Evolutionary conservation across 345 rosid genomes (phyloP), one percentile per base, ranked within the genome.

Genomic region (Trapa bicornis): DNA sequence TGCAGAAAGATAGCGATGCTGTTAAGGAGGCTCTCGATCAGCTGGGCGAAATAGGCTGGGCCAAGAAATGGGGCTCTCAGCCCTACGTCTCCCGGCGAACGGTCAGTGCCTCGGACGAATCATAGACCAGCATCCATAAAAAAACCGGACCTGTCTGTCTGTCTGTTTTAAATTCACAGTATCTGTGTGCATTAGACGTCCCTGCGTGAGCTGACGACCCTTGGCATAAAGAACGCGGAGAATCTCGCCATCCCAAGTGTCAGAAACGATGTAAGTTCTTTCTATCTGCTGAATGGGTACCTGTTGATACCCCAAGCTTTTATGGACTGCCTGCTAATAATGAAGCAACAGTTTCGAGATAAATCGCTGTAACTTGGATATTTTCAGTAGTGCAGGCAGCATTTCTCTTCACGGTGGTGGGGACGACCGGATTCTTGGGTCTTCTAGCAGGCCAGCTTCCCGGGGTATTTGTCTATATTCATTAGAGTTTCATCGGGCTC

Each of bases 361-460:
- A 38, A 22, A 17, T 57, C 43, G 60, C 37, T 60, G 65, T 77
- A 60, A 65, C 52, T 73, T 53, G 78, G 74, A 81, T 77, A 65
- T 71, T 53, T 72, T 80, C 75, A 75, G 87, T 74, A 71, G 78
- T 84, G 77, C 97, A 93, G 97, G 96, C 96, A 10, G 96, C 97
- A 76, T 93, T 88, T 79, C 95, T 88, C 74, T 78, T 87, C 83
- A 88, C 96, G 22, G 96, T 90, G 65, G 97, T 93, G 38, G 96
- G 97, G 56, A 77, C 91, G 61, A 88, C 95, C 0, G 84, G 96
- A 38, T 84, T 93, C 71, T 17, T 93, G 72, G 95, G 80, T 71
- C 83, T 93, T 65, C 80, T 90, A 68, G 92, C 96, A 3, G 92
- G 97, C 56, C 97, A 88, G 81, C 97, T 90, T 81, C 97, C 97